Percentiles rank a stretch among this genome's conserved stretches.
Conservation (phyloP, 2,329 filamentous ascomycete species). For the Ambrosiella xylebori region DNA sequence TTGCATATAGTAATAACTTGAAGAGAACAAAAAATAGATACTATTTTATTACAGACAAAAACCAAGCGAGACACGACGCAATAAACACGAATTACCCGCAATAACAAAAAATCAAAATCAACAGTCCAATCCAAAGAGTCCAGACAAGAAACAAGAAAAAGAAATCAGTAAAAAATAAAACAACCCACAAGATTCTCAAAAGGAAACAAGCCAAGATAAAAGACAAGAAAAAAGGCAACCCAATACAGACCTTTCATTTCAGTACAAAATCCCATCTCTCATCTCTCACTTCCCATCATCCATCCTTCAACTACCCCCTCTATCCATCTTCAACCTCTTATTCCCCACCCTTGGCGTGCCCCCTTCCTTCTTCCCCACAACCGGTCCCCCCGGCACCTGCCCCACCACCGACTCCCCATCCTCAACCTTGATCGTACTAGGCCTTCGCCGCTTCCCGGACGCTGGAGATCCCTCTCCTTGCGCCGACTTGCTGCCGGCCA, state of each 20-base stretch:
- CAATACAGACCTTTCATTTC: background rate
- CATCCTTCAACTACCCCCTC: background rate
- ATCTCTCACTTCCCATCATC: background rate
- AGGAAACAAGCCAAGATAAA: background rate
- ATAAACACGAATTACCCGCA: background rate
- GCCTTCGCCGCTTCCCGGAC: slow-evolving; percentile 40
- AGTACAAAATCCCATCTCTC: background rate
- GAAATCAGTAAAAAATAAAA: background rate
- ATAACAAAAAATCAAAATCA: background rate
- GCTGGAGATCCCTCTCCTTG: slow-evolving; percentile 51
- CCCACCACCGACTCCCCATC: slow-evolving; percentile 24
- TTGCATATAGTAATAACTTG: no score
- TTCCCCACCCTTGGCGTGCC: slow-evolving; percentile 27
- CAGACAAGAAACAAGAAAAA: background rate
- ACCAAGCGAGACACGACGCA: background rate
- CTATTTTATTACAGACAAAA: no score
- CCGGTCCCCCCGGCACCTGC: background rate
- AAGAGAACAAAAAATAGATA: no score
- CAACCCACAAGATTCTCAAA: background rate
- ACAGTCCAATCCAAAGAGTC: background rate
- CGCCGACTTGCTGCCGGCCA: slow-evolving; percentile 51
- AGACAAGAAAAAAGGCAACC: background rate
- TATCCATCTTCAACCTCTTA: slow-evolving; percentile 10
- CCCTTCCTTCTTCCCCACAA: slow-evolving; percentile 14
- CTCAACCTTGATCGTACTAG: slow-evolving; percentile 40